A percentile compares a stretch with the other conserved stretches of the same genome.
Evolutionary conservation across 306 rosid genomes (phyloP).

Genomic region (Mimosa bimucronata): DNA sequence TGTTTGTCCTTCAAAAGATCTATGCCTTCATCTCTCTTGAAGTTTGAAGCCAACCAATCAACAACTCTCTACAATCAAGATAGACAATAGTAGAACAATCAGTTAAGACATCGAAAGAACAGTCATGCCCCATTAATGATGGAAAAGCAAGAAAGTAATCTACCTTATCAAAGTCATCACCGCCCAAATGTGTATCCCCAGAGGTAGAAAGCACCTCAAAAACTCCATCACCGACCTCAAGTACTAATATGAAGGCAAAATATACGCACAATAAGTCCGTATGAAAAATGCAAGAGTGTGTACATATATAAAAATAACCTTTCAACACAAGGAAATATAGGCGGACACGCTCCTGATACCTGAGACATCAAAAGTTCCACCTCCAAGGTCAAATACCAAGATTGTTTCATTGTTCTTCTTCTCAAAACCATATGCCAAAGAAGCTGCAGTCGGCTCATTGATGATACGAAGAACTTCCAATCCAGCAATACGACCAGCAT

Average conservation of each 20-base stretch:
- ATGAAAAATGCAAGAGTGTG: not conserved
- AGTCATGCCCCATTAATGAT: not conserved
- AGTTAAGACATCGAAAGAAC: not conserved
- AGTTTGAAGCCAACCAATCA: constrained; percentile 80
- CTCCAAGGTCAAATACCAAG: constrained; percentile 97
- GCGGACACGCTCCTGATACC: constrained; percentile 45
- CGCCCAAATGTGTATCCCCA: constrained; percentile 97
- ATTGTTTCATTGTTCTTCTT: constrained; percentile 93
- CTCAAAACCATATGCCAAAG: constrained; percentile 94
- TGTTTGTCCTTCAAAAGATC: constrained; percentile 94
- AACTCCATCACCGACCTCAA: constrained; percentile 98
- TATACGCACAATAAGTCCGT: not conserved
- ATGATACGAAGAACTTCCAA: constrained; percentile 92
- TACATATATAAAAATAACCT: not conserved
- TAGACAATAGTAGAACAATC: not conserved
- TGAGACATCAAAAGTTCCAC: constrained; percentile 98
- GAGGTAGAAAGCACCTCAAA: constrained; percentile 97
- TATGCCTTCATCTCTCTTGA: constrained; percentile 88
- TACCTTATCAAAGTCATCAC: constrained; percentile 98
- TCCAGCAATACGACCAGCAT: constrained; percentile 99
- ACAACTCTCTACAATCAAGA: constrained; percentile 69
- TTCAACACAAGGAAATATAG: not conserved
- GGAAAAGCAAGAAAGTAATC: not conserved
- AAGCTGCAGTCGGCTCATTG: constrained; percentile 97
- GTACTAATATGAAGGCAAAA: constrained; percentile 47